phyloP scores from a whole-genome alignment of 1,284 basidiomycete species.

The Trametes hirsuta region DNA sequence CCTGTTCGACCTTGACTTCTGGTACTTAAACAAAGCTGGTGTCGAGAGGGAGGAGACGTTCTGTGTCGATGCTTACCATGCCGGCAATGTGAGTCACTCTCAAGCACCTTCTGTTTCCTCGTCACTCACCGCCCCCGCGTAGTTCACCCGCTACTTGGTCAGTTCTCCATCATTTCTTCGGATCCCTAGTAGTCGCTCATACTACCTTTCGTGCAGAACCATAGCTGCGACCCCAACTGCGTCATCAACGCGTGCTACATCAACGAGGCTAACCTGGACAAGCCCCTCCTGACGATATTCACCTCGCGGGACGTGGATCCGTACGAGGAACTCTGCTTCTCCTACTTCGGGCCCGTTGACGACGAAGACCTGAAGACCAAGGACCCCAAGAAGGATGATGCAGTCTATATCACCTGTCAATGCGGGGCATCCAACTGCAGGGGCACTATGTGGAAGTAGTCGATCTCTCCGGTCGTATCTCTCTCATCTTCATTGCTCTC shows the following conservation, averaged over 20 bases:
- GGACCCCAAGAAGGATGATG: constrained; percentile 36
- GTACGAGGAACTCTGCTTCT: constrained; percentile 82
- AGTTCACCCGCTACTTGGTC: constrained; percentile 75
- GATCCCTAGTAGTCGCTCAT: background rate
- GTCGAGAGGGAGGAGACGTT: constrained; percentile 44
- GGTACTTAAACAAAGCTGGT: constrained; percentile 52
- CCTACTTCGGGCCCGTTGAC: constrained; percentile 64
- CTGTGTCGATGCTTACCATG: constrained; percentile 84
- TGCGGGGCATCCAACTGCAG: constrained; percentile 49
- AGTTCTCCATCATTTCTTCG: constrained; percentile 23
- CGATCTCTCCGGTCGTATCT: background rate
- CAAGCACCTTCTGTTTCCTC: background rate
- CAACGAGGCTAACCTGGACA: constrained; percentile 49
- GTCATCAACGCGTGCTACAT: constrained; percentile 66
- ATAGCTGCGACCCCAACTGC: constrained; percentile 89
- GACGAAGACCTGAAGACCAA: constrained; percentile 39
- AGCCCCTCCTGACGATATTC: constrained; percentile 67
- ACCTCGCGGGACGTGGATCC: constrained; percentile 63
- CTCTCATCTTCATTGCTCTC: background rate
- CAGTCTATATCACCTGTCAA: constrained; percentile 53
- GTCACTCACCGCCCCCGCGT: background rate
- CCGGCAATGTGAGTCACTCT: constrained; percentile 71
- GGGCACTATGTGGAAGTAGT: constrained; percentile 35
- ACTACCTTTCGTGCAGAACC: constrained; percentile 62
- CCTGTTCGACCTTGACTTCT: constrained; percentile 82